phyloP scores from a whole-genome alignment of 495 filamentous ascomycete species.

The Trichoderma asperelloides region DNA sequence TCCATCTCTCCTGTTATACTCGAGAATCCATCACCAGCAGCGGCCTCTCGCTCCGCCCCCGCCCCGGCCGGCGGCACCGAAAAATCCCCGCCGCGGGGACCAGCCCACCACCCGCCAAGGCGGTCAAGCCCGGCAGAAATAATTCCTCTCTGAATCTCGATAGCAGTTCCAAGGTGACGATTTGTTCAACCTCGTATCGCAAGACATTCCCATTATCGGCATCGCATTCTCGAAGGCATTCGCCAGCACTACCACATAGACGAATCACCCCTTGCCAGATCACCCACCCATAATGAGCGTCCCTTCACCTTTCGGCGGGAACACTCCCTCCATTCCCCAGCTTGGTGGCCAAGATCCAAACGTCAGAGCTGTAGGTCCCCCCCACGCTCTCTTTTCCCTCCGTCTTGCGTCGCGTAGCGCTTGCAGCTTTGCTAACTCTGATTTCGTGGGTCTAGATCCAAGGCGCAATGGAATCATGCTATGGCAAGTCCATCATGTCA shows the following conservation, averaged over 20 bases:
- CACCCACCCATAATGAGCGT: background rate
- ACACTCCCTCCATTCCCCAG: background rate
- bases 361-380: conserved; percentile 14
- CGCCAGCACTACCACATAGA: background rate
- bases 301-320: background rate
- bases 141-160: conserved; percentile 16
- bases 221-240: conserved; percentile 30
- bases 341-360: background rate
- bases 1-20: too few relatives aligned
- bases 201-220: conserved; percentile 11
- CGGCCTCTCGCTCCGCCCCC: background rate
- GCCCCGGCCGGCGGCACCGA: conserved; percentile 1
- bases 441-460: conserved; percentile 50
- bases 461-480: conserved; percentile 79
- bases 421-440: background rate
- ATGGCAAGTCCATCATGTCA: conserved; percentile 69
- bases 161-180: background rate
- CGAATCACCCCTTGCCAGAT: background rate
- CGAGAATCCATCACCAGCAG: background rate
- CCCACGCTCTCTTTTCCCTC: background rate
- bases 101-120: background rate
- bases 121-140: conserved; percentile 23
- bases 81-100: background rate
- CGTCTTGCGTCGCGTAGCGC: background rate
- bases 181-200: conserved; percentile 1